Base-by-base conservation (phyloP, 176 grass and related monocot species). In the Pharus latifolius region DNA sequence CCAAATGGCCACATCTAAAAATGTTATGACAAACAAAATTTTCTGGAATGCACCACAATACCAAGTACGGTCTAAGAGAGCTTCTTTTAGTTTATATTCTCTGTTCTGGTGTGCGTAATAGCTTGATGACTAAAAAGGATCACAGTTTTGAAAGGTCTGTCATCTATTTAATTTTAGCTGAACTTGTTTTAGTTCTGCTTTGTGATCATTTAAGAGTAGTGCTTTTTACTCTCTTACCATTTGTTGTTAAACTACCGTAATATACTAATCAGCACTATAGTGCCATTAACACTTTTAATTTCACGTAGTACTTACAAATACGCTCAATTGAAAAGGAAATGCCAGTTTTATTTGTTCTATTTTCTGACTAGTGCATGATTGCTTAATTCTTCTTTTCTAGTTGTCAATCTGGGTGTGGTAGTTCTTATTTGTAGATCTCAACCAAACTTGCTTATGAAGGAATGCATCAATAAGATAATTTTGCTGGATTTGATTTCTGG, bases 91-190 rank as follows among this genome's bases (percentile, higher is more conserved):
- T 33, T 75, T 73, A 33, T 18, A 19, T 83, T 78, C 13, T 83
- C 50, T 38, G 48, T 60, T 83, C 61, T 56, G 27, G 20, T 14
- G 8, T 37, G 11, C 9, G 57, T 33, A 20, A 20, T 50, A 75
- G 56, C 56, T 65, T 20, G 44, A 2, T 58, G 6, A 25, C 25
- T 60, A 60, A 79, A 65, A 84, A 60, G 77, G 72, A 57, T 47
- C 59, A 25, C 32, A 44, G 19, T 69, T 61, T 49, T 60, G 78
- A 78, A 47, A 80, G 66, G 61, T 73, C 49, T 72, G 29, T 15
- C 19, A 50, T 33, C 28, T 67, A 65, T 48, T 8, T 52, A 31
- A 16, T 63, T 62, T 64, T 65, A 49, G 19, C 35, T 3, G n/a
- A 52, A 3, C 17, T 54, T 32, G 0, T 25, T 75, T n/a, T 44